Conservation (phyloP, 495 filamentous ascomycete species). For the Geopyxis carbonaria region DNA sequence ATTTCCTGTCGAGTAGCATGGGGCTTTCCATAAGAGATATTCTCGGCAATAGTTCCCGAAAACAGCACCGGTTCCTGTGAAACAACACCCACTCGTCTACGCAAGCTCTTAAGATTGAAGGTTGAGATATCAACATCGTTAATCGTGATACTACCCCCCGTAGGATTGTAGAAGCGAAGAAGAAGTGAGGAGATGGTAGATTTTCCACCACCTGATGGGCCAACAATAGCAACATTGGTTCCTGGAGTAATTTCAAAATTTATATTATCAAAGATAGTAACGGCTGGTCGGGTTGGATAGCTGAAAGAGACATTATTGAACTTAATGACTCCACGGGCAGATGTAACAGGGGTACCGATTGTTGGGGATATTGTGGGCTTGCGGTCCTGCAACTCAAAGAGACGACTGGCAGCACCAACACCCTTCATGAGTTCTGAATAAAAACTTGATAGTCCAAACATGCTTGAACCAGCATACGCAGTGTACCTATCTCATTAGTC, state of each 20-base stretch:
- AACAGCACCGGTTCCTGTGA: slow-evolving; percentile 92
- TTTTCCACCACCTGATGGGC: slow-evolving; percentile 87
- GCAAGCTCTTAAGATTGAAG: slow-evolving; percentile 90
- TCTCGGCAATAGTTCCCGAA: slow-evolving; percentile 88
- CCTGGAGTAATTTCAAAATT: slow-evolving; percentile 83
- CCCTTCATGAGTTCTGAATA: slow-evolving; percentile 99
- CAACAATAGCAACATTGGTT: slow-evolving; percentile 88
- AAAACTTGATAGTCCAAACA: slow-evolving; percentile 87
- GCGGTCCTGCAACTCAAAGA: slow-evolving; percentile 93
- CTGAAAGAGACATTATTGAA: slow-evolving; percentile 74
- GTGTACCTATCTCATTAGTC: slow-evolving; percentile 15
- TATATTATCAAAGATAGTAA: slow-evolving; percentile 75
- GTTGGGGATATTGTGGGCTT: slow-evolving; percentile 73
- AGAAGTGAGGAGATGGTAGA: slow-evolving; percentile 80
- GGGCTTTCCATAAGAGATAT: slow-evolving; percentile 86
- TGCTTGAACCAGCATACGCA: slow-evolving; percentile 33
- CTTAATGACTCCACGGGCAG: slow-evolving; percentile 69
- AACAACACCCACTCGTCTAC: slow-evolving; percentile 85
- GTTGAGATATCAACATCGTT: slow-evolving; percentile 64
- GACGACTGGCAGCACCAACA: slow-evolving; percentile 79
- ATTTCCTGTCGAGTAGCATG: slow-evolving; percentile 63
- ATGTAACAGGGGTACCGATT: slow-evolving; percentile 53
- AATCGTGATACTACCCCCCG: slow-evolving; percentile 58
- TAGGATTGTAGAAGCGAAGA: slow-evolving; percentile 79
- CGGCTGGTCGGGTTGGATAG: slow-evolving; percentile 80